Conservation (phyloP, 139 green algal genomes). For the Deuterostichococcus epilithicus region DNA sequence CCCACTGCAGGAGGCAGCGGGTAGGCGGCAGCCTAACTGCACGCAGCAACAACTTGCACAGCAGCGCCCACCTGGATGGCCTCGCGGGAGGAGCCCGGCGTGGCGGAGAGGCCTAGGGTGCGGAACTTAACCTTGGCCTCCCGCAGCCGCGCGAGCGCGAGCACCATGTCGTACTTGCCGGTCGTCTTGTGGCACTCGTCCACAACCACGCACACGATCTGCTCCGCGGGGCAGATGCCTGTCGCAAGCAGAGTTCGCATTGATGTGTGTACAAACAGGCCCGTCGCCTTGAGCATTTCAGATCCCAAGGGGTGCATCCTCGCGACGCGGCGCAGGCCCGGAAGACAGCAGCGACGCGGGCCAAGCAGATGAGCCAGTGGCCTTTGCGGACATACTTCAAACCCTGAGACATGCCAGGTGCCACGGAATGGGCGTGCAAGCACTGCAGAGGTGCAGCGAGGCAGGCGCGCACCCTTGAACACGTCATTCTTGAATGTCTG, state of each 20-base stretch:
- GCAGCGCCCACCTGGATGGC: slow-evolving; percentile 43
- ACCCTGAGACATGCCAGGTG: not conserved
- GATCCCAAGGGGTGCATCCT: too few species aligned
- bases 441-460: slow-evolving; percentile 9
- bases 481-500: slow-evolving; percentile 90
- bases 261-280: too few species aligned
- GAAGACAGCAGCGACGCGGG: not conserved
- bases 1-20: too few species aligned
- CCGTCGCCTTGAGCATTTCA: too few species aligned
- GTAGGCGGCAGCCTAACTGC: too few species aligned
- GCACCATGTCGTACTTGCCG: slow-evolving; percentile 65
- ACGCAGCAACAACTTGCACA: not conserved
- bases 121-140: slow-evolving; percentile 54
- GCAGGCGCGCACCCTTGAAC: slow-evolving; percentile 26
- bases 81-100: slow-evolving; percentile 63
- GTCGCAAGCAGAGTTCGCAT: not conserved
- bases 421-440: not conserved
- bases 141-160: slow-evolving; percentile 53
- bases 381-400: not conserved
- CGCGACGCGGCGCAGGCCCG: not conserved
- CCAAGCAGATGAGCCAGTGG: not conserved
- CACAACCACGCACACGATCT: slow-evolving; percentile 84
- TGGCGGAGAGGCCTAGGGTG: slow-evolving; percentile 85
- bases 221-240: slow-evolving; percentile 56
- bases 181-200: slow-evolving; percentile 89